Evolutionary conservation across 1,284 basidiomycete genomes (phyloP).

Genomic region (Ustilago sp.): DNA sequence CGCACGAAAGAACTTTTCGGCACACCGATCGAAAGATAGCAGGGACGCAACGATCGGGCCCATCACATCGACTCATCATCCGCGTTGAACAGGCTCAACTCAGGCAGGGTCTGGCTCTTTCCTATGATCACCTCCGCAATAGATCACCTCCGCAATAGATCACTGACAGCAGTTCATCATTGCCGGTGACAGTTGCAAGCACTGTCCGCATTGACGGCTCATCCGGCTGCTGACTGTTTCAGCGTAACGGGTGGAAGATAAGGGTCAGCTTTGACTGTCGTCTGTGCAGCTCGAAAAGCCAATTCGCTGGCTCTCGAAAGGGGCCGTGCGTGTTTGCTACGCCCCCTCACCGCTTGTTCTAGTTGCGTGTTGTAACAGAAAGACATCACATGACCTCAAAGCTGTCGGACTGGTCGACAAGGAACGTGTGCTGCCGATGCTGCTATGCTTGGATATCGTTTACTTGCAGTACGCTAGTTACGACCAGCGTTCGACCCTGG

Average conservation of each 20-base stretch:
- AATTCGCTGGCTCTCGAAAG: background rate
- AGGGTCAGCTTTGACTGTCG: background rate
- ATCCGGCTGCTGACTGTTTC: background rate
- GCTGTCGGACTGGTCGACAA: background rate
- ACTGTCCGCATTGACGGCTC: background rate
- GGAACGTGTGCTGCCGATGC: background rate
- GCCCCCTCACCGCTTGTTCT: background rate
- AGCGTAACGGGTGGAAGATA: background rate
- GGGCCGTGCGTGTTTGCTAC: background rate
- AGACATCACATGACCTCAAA: background rate
- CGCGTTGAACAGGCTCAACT: slow-evolving; percentile 19
- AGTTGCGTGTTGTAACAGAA: background rate
- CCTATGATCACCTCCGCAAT: slow-evolving; percentile 48
- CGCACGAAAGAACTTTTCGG: background rate
- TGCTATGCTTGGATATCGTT: background rate
- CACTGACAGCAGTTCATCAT: slow-evolving; percentile 2
- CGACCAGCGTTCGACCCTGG: slow-evolving; percentile 5
- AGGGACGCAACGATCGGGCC: slow-evolving; percentile 12
- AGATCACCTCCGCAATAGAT: slow-evolving; percentile 32
- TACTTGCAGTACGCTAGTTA: background rate
- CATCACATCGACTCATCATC: background rate
- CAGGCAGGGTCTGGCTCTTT: slow-evolving; percentile 32
- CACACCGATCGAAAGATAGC: background rate
- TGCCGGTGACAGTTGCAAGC: background rate
- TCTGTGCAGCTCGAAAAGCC: background rate